phyloP scores from a whole-genome alignment of 306 rosid genomes.

The Ochetophila trinervis region DNA sequence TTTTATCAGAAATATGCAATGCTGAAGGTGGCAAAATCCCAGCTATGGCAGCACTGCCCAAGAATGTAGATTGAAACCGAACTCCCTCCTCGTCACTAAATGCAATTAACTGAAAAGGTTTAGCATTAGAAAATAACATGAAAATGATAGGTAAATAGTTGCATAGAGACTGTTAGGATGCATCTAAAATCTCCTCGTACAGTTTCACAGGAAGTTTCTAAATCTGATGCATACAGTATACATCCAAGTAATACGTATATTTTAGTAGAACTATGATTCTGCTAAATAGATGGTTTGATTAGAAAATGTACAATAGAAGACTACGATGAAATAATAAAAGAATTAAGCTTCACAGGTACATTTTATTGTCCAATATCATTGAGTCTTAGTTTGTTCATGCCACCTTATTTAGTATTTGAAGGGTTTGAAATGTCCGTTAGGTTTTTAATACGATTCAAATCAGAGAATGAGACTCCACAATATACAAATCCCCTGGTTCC shows the following conservation, averaged over 20 bases:
- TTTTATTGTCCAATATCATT: no score
- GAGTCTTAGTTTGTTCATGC: no score
- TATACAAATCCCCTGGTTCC: neutral
- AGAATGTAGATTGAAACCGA: constrained; percentile 88
- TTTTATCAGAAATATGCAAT: constrained; percentile 69
- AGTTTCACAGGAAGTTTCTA: neutral
- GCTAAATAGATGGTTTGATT: no score
- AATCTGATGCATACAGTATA: constrained; percentile 1
- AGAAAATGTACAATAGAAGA: no score
- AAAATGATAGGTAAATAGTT: neutral
- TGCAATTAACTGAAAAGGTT: constrained; percentile 74
- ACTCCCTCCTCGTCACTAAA: constrained; percentile 98
- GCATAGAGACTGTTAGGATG: constrained; percentile 2
- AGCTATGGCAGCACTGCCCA: constrained; percentile 89
- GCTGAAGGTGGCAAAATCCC: constrained; percentile 69
- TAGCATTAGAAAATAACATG: constrained; percentile 2
- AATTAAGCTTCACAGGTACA: no score
- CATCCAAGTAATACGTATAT: neutral
- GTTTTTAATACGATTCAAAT: no score
- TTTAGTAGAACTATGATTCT: neutral
- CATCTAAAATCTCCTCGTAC: neutral
- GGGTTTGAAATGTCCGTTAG: no score
- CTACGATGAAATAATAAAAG: no score
- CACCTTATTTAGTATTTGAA: neutral
- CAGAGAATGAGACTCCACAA: neutral